Evolutionary conservation across 2,329 filamentous ascomycete genomes (phyloP), one percentile per base, ranked within the genome.

Genomic region (Trichoderma sp.): DNA sequence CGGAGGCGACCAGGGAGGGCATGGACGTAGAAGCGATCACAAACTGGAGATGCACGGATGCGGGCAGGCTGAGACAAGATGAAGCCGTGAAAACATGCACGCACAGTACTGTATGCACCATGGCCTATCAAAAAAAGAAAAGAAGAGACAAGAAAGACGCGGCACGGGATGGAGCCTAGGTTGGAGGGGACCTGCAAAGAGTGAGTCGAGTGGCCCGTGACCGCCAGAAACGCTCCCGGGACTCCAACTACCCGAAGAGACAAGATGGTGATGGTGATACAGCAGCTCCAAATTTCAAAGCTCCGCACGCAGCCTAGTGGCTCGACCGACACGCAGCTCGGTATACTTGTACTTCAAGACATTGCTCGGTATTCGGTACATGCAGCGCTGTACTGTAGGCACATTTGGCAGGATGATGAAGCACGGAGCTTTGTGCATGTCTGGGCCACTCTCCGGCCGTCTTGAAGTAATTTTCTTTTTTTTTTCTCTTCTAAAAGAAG

Each of bases 221-320:
- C 59, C 43, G 14, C 46, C 28, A 21, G 43, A 37, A 37, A 32
- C 26, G 39, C 51, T 52, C 30, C 30, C 61, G 26, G 39, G 51
- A 56, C 51, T 65, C 61, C 61, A 65, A 56, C 61, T 56, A 37
- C 61, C 61, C 14, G 51, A 65, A 65, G 16, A 46, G 61, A 65
- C 32, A 55, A 39, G 34, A 65, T 65, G 61, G 61, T 65, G 34
- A 65, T 65, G 61, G 61, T 65, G 61, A 65, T 56, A 65, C 61
- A 46, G 61, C 61, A 65, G 61, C 61, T 65, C 61, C 61, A 65
- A 65, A 55, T 56, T 65, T 66, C 37, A 39, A 6, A 39, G 54
- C 64, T 66, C 64, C 64, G 64, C 64, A 66, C 37, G 63, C 64
- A 49, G 21, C 34, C 64, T 66, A 66, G 54, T 28, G 54, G 28